Conservation (phyloP, 1,284 basidiomycete genomes). For the Tylopilus sp. region DNA sequence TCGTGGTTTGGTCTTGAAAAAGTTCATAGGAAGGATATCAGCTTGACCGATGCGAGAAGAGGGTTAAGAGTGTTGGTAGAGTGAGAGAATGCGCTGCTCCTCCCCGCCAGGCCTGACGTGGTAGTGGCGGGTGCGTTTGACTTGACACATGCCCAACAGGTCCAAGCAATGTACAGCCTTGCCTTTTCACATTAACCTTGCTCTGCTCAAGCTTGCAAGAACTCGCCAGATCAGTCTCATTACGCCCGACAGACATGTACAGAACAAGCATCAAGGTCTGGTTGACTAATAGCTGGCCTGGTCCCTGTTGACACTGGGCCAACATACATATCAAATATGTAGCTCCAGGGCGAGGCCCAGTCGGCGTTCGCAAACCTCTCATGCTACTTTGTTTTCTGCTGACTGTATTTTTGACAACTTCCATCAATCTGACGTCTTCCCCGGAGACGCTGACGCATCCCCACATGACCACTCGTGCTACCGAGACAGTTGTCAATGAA, state of each 20-base stretch:
- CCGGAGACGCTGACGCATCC: background rate
- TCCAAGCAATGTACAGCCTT: constrained; percentile 2
- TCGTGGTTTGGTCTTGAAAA: constrained; percentile 92
- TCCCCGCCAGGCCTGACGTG: constrained; percentile 15
- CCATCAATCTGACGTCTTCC: no score
- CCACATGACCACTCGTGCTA: background rate
- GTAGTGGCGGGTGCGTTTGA: constrained; percentile 8
- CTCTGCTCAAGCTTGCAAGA: background rate
- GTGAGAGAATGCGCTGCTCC: constrained; percentile 12
- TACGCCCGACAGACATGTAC: background rate
- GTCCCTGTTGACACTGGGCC: no score
- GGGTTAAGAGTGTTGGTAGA: constrained; percentile 3
- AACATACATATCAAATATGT: background rate
- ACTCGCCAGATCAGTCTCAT: background rate
- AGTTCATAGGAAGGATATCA: constrained; percentile 74
- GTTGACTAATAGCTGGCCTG: background rate
- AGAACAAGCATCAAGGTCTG: background rate
- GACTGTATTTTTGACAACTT: no score
- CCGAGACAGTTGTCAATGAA: no score
- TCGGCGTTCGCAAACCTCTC: no score
- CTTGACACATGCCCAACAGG: constrained; percentile 32
- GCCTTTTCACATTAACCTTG: no score
- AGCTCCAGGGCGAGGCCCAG: background rate
- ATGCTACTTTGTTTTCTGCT: no score
- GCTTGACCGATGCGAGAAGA: background rate